phyloP scores from a whole-genome alignment of 306 rosid species.

The Corylus avellana region DNA sequence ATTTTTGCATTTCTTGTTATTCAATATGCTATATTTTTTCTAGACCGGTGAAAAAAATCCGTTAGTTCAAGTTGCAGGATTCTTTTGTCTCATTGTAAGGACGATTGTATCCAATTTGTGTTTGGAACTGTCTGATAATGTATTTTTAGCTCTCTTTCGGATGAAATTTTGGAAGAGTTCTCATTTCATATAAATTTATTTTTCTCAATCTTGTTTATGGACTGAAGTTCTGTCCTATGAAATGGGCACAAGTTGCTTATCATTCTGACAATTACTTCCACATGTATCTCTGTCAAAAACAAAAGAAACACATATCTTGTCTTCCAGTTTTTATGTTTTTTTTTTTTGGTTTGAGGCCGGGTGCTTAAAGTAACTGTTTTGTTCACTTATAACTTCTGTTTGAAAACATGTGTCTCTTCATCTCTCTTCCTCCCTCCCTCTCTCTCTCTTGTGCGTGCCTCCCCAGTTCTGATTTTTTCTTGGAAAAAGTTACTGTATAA shows the following conservation, averaged over 20 bases:
- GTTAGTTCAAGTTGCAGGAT: conserved; percentile 47
- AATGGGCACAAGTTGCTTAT: conserved; percentile 14
- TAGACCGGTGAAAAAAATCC: conserved; percentile 43
- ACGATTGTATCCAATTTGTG: conserved; percentile 50
- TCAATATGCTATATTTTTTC: conserved; percentile 23
- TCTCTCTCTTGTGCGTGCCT: conserved; percentile 19
- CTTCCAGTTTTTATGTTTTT: conserved; percentile 10
- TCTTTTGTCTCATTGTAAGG: conserved; percentile 50
- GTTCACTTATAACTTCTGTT: conserved; percentile 11
- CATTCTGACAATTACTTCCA: conserved; percentile 23
- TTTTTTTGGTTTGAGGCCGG: conserved; percentile 1
- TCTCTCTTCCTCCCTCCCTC: conserved; percentile 7
- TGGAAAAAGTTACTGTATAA: conserved; percentile 25
- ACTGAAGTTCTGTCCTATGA: conserved; percentile 15
- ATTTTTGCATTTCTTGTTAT: background rate
- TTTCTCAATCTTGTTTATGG: conserved; percentile 11
- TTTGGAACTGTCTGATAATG: conserved; percentile 49
- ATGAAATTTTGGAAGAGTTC: conserved; percentile 27
- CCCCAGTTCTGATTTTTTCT: conserved; percentile 8
- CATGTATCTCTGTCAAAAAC: conserved; percentile 1
- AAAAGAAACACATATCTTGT: conserved; percentile 8
- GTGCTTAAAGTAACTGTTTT: background rate
- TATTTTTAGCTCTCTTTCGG: conserved; percentile 38
- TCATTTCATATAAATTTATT: conserved; percentile 6
- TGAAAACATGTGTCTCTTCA: conserved; percentile 10